Evolutionary conservation across 108 stramenopile genomes (phyloP), one percentile per base, ranked within the genome.

Genomic region (Cyclotella cryptica): DNA sequence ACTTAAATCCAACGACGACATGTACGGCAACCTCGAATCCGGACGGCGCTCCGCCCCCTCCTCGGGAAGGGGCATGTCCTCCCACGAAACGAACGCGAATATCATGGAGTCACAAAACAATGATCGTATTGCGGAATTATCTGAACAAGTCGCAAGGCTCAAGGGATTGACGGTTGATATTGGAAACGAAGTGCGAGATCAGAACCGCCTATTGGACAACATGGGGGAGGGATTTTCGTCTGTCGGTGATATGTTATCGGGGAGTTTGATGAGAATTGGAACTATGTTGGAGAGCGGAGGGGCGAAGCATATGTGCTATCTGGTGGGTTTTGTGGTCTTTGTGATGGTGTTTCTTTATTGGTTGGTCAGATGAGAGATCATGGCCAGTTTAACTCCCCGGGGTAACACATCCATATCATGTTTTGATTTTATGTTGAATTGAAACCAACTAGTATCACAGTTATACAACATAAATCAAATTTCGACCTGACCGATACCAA

Each of bases 141-240:
- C 87, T 40, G 95, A 96, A 39, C 91, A 92, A 71, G 95, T 96
- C 39, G 89, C 93, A 0, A 66, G 91, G 47, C 74, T 96, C 42
- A 96, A 96, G 89, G 93, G 93, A 35, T 74, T 96, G 61, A 93
- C 95, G 9, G 87, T 93, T 62, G 93, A 93, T 61, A 96, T 96
- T 77, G 92, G 92, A 10, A 92, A 90, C 74, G 95, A 96, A 78
- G 93, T 96, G 4, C 72, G 86, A n/a, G 90, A 93, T 64, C 95
- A 96, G 84, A 96, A 96, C 66, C 84, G 83, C 10, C 58, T 96
- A 28, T 77, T 96, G 77, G 95, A 96, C 81, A 77, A 85, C 59
- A 96, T 96, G 95, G 89, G 87, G 14, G 92, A 93, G 69, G 90
- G 89, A 39, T 96, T 96, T 74, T 49, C 71, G 39, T 88, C 80